phyloP scores from a whole-genome alignment of 345 rosid genomes.

The Trapa bicornis region DNA sequence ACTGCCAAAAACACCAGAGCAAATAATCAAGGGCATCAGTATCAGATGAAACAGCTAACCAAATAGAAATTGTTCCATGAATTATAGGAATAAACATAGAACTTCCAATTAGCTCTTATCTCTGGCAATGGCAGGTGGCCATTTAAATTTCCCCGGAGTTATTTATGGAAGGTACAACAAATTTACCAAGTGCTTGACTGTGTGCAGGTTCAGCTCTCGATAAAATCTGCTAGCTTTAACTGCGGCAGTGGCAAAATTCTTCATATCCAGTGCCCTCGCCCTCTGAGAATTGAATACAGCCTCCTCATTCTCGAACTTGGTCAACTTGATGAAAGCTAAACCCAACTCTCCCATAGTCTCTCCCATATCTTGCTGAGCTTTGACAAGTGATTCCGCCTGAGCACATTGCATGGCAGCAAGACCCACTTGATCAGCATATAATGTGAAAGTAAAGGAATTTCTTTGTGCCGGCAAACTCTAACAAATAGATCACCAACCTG shows the following conservation, averaged over 20 bases:
- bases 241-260: constrained; percentile 81
- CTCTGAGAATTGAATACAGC: constrained; percentile 62
- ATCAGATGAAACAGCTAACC: background rate
- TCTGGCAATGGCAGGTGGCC: background rate
- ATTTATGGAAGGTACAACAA: background rate
- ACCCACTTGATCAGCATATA: background rate
- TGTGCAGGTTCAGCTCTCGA: constrained; percentile 74
- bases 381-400: constrained; percentile 87
- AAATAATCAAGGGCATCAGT: background rate
- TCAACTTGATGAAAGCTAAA: constrained; percentile 71
- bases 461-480: background rate
- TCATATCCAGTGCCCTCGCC: constrained; percentile 74
- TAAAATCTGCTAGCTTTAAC: constrained; percentile 96
- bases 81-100: background rate
- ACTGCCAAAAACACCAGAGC: constrained; percentile 6
- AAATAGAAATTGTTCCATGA: background rate
- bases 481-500: constrained; percentile 32
- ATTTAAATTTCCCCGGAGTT: background rate
- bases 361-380: constrained; percentile 96
- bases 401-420: constrained; percentile 5
- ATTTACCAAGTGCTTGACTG: constrained; percentile 87
- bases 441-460: background rate
- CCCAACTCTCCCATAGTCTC: constrained; percentile 94
- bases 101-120: background rate
- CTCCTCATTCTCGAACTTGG: constrained; percentile 90